Conservation (phyloP, 305 asterid species). For the Stenogyne calaminthoides region DNA sequence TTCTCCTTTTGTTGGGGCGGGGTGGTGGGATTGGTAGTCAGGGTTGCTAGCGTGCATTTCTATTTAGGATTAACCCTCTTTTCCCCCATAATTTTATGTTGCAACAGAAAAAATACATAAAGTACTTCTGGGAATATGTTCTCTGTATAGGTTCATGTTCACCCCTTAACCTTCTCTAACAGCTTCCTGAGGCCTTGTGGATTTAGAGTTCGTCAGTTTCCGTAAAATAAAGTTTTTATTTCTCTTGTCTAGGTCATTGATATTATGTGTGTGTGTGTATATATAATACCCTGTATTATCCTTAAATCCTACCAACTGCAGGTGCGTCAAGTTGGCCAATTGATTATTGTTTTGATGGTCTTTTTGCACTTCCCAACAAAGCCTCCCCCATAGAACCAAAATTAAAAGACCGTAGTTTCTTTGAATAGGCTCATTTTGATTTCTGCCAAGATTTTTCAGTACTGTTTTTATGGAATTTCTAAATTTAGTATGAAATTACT, state of each 20-base stretch:
- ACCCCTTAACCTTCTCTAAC: not conserved
- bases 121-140: not conserved
- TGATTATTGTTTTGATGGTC: conserved; percentile 1
- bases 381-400: not conserved
- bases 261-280: no score
- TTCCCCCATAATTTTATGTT: not conserved
- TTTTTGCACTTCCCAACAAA: not conserved
- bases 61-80: not conserved
- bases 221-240: not conserved
- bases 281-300: not conserved
- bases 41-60: not conserved
- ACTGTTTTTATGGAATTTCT: not conserved
- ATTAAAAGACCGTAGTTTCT: not conserved
- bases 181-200: not conserved
- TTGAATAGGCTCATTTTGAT: not conserved
- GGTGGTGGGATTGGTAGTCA: not conserved
- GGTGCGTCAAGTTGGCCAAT: not conserved
- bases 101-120: conserved; percentile 14
- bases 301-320: not conserved
- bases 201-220: not conserved
- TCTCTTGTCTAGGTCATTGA: not conserved
- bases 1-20: not conserved
- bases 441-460: not conserved
- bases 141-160: not conserved
- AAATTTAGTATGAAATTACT: conserved; percentile 7